Evolutionary conservation across 345 rosid species (phyloP).

Genomic region (Microthlaspi erraticum): DNA sequence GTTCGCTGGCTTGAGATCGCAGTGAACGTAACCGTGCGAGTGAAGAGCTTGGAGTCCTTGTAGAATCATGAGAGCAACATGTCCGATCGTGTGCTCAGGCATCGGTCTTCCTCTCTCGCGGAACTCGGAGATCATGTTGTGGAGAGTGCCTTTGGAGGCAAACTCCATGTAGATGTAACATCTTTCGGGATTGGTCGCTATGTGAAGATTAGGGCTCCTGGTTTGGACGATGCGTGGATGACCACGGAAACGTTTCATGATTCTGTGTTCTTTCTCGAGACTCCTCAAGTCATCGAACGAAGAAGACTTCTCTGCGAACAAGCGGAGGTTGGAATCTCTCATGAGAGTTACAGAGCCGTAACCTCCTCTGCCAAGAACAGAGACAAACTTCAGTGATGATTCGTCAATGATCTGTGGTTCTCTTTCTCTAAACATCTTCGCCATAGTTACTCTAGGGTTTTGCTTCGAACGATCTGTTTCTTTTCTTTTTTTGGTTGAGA

Average conservation of each 20-base stretch:
- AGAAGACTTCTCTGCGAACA: slow-evolving; percentile 12
- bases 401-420: neutral
- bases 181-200: neutral
- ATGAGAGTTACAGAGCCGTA: slow-evolving; percentile 6
- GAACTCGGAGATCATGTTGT: slow-evolving; percentile 2
- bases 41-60: slow-evolving; percentile 21
- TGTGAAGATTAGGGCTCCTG: neutral
- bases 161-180: slow-evolving; percentile 23
- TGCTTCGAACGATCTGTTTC: neutral
- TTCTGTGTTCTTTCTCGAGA: slow-evolving; percentile 7
- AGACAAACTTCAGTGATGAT: neutral
- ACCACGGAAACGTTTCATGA: neutral
- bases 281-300: neutral
- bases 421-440: neutral
- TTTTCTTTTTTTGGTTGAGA: neutral
- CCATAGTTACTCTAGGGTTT: neutral
- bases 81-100: neutral
- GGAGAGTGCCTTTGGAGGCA: slow-evolving; percentile 22
- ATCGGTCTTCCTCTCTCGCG: neutral
- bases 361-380: slow-evolving; percentile 23
- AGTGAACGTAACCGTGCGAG: slow-evolving; percentile 8
- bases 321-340: neutral
- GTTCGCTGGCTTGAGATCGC: slow-evolving; percentile 17
- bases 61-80: neutral
- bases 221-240: slow-evolving; percentile 26